Conservation (phyloP, 2,329 filamentous ascomycete species). For the Aspergillus sp. region DNA sequence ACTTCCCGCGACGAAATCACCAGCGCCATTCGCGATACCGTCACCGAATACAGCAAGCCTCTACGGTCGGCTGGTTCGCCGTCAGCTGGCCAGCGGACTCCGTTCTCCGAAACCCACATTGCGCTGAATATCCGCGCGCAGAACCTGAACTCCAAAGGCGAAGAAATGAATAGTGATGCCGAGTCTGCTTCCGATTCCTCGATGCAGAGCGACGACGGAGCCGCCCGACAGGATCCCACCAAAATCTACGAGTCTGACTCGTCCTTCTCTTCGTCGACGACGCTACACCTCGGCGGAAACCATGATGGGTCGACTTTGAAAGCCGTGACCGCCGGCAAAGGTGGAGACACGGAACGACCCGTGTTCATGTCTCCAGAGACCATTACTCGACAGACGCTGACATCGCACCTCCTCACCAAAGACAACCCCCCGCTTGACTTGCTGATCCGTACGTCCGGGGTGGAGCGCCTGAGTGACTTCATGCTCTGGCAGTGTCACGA, state of each 20-base stretch:
- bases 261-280: slow-evolving; percentile 47
- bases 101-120: slow-evolving; percentile 86
- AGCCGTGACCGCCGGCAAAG: slow-evolving; percentile 32
- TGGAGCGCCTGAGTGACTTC: slow-evolving; percentile 90
- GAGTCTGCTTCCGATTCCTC: slow-evolving; percentile 45
- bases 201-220: slow-evolving; percentile 43
- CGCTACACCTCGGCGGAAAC: slow-evolving; percentile 42
- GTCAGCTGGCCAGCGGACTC: slow-evolving; percentile 49
- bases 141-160: slow-evolving; percentile 36
- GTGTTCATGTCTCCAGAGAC: slow-evolving; percentile 73
- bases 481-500: slow-evolving; percentile 99
- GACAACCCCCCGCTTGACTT: slow-evolving; percentile 84
- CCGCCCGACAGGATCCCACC: slow-evolving; percentile 19
- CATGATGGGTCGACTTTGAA: slow-evolving; percentile 33
- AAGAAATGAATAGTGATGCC: slow-evolving; percentile 46
- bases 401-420: slow-evolving; percentile 83
- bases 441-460: slow-evolving; percentile 87
- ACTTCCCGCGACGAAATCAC: slow-evolving; percentile 96
- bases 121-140: slow-evolving; percentile 77
- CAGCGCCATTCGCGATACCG: slow-evolving; percentile 79
- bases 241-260: slow-evolving; percentile 30
- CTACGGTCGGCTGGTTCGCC: slow-evolving; percentile 45
- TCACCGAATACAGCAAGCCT: slow-evolving; percentile 78
- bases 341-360: slow-evolving; percentile 22
- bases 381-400: slow-evolving; percentile 79